Base-by-base conservation (phyloP, 1,284 basidiomycete species). In the Phlebopus sp. region DNA sequence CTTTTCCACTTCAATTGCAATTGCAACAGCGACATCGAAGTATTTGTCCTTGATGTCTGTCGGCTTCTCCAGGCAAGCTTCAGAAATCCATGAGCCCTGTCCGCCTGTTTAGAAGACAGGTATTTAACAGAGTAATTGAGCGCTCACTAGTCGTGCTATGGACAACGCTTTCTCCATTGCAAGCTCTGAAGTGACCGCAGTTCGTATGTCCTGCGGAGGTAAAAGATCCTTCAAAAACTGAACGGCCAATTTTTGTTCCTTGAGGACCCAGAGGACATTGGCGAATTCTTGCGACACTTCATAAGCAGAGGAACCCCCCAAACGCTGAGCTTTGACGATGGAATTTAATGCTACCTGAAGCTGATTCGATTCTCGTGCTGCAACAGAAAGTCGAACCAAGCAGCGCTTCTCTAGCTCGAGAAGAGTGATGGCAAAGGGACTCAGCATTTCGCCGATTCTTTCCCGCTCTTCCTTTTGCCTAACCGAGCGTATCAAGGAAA, bases 341-440 rank as follows among this genome's bases (percentile, higher is more conserved):
- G 94, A 85, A 56, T 97, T 97, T 42, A 97, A 71, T 0, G 96
- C 89, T 38, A 91, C 80, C 60, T 97, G 93, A 13, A 82, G 67
- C 47, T 89, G 81, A 39, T 79, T 76, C 1, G 84, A 78, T 29
- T 78, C 67, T 18, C 94, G 78, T 8, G 96, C 92, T 23, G 84
- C 82, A 50, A 77, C 68, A 18, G 92, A 91, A 27, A 97, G 73
- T 13, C 74, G 73, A 19, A 96, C 66, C 7, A 96, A 79, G 55
- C 86, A 89, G 1, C 69, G 62, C 34, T 79, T 84, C 68, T 97
- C 91, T 0, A 88, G 64, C 10, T 79, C 73, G 8, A 79, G 63
- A 0, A 93, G 68, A 1, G 69, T 63, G 30, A 70, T 69, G 5
- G 77, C 68, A 42, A 84, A 76, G 0, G 82, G 77, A 1, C 82